Evolutionary conservation across 192 early-diverging fungal species (phyloP).

Genomic region (Funneliformis mosseae): DNA sequence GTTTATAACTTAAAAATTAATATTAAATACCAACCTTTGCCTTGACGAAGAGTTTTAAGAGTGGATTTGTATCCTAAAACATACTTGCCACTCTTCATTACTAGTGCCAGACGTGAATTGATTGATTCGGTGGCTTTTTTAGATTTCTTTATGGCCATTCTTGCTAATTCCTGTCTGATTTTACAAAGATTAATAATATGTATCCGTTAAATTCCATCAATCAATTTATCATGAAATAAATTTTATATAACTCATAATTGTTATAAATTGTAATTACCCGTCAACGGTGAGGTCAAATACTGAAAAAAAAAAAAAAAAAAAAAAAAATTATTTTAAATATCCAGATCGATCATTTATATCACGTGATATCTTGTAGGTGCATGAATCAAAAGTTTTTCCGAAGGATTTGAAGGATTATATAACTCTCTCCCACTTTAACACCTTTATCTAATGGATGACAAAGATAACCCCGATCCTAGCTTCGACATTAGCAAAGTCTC

Average conservation of each 20-base stretch:
- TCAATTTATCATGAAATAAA: too few relatives aligned
- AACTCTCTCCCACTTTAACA: too few relatives aligned
- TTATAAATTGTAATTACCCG: not conserved
- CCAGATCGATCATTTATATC: not conserved
- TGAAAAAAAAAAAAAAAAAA: too few relatives aligned
- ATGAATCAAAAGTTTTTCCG: too few relatives aligned
- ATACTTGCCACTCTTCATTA: slow-evolving; percentile 99
- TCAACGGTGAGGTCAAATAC: not conserved
- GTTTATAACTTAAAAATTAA: not conserved
- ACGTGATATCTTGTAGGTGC: too few relatives aligned
- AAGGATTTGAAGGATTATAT: too few relatives aligned
- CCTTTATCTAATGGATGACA: too few relatives aligned
- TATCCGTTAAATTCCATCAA: not conserved
- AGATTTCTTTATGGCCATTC: slow-evolving; percentile 62
- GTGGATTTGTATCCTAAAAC: slow-evolving; percentile 99
- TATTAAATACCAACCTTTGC: slow-evolving; percentile 72
- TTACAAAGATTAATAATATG: not conserved
- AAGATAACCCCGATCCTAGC: not conserved
- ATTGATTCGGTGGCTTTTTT: slow-evolving; percentile 93
- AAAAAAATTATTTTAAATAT: not conserved
- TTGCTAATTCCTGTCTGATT: not conserved
- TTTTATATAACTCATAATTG: not conserved
- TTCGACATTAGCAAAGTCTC: not conserved
- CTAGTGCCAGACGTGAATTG: slow-evolving; percentile 97
- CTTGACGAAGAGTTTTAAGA: slow-evolving; percentile 94